Evolutionary conservation across 2,329 filamentous ascomycete species (phyloP), one percentile per base, ranked within the genome.

Genomic region (Aureobasidium sp.): DNA sequence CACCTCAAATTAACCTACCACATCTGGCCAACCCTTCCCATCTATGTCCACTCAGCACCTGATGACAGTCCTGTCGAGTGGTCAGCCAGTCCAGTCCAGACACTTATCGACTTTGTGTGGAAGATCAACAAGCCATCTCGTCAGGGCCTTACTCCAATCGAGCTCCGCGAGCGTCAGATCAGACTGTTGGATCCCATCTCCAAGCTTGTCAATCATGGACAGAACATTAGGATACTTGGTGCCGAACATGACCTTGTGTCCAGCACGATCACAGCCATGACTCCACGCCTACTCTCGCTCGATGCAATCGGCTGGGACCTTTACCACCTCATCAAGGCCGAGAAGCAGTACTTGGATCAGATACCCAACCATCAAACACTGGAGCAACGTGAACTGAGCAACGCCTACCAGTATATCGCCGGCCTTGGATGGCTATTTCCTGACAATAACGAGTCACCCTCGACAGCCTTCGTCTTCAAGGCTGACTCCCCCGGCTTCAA

Each of bases 121-220:
- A 56, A 56, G 52, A 44, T 44, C 26, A 44, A 44, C 39, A 32
- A 44, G 39, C 39, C 52, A 2, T 34, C 46, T 27, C 52, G 26
- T 44, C 52, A 56, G 32, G 52, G 46, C 27, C 44, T 59, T 17
- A 47, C 41, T 37, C 36, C 27, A 9, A 42, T 10, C 29, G 29
- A 59, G 42, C 55, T 36, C 20, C 42, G 20, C 26, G 13, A 44
- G 29, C 53, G 53, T 39, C 53, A 57, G 29, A 36, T 34, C 26
- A 57, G 53, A 57, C 55, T 59, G 29, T 39, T 59, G 41, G 41
- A 27, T 59, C 55, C 55, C 29, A 37, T 59, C 55, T 42, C 55
- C 44, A 47, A 48, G 32, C 55, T 59, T 48, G 39, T 48, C 27
- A 59, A 37, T 20, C 27, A 37, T 48, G 55, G 41, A 48, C 55